Evolutionary conservation across 441 rosid species (phyloP).

Genomic region (Euphorbia corollata): DNA sequence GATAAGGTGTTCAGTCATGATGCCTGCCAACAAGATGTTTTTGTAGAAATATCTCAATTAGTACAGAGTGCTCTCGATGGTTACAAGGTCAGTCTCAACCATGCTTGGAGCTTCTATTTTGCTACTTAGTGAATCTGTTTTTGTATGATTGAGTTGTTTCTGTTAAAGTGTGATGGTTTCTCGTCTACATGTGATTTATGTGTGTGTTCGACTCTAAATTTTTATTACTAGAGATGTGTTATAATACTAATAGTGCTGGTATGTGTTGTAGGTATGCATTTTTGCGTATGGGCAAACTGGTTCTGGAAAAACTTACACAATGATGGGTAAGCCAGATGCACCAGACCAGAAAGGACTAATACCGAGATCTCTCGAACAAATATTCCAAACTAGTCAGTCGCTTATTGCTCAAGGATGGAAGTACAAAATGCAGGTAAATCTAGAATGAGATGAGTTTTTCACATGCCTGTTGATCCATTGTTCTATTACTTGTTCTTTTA

Average conservation of each 20-base stretch:
- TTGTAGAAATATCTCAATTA: conserved; percentile 87
- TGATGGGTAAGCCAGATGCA: conserved; percentile 88
- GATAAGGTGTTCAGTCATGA: conserved; percentile 88
- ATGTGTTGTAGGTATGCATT: conserved; percentile 66
- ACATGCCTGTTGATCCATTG: neutral
- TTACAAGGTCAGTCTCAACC: conserved; percentile 51
- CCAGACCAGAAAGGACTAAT: conserved; percentile 72
- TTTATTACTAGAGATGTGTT: neutral
- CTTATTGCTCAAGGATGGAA: conserved; percentile 85
- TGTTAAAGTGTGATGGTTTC: neutral
- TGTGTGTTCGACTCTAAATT: neutral
- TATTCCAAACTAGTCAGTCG: conserved; percentile 69
- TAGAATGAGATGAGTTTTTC: neutral
- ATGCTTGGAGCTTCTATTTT: neutral
- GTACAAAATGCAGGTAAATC: conserved; percentile 79
- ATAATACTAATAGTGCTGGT: neutral
- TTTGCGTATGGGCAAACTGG: conserved; percentile 99
- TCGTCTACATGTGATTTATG: neutral
- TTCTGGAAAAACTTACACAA: conserved; percentile 94
- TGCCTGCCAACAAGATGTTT: conserved; percentile 80
- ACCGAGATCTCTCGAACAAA: conserved; percentile 87
- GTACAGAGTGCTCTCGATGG: conserved; percentile 97
- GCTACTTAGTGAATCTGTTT: neutral
- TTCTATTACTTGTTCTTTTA: conserved; percentile 4
- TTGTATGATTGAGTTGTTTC: neutral